Conservation (phyloP, 805 yeast genomes). For the Wickerhamomyces pijperi region DNA sequence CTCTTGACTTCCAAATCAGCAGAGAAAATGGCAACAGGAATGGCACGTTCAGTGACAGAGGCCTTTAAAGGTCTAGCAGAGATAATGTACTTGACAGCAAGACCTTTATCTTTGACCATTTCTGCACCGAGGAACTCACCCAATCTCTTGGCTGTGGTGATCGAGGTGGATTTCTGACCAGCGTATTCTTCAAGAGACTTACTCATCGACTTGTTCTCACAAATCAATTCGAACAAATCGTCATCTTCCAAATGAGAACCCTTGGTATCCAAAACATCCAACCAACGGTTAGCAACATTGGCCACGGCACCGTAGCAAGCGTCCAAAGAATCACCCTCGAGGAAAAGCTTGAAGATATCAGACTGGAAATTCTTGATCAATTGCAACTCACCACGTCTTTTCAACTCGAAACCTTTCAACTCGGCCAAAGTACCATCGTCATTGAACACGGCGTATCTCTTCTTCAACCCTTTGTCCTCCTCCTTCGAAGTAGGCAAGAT, state of each 20-base stretch:
- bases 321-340: conserved; percentile 73
- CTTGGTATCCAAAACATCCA: conserved; percentile 80
- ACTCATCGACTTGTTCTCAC: conserved; percentile 94
- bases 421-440: conserved; percentile 91
- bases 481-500: conserved; percentile 93
- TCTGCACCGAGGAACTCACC: conserved; percentile 94
- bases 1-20: conserved; percentile 65
- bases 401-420: conserved; percentile 91
- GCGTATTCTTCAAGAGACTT: conserved; percentile 84
- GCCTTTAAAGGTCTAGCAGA: conserved; percentile 73
- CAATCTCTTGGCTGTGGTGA: conserved; percentile 85
- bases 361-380: conserved; percentile 90
- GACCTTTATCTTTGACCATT: conserved; percentile 93
- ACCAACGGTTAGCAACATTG: conserved; percentile 87
- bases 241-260: conserved; percentile 87
- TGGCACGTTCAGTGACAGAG: conserved; percentile 92
- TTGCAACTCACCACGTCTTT: conserved; percentile 92
- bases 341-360: conserved; percentile 82
- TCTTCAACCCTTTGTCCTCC: conserved; percentile 93
- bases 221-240: conserved; percentile 86
- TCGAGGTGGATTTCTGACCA: conserved; percentile 84
- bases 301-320: conserved; percentile 86
- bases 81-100: conserved; percentile 89
- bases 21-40: conserved; percentile 92
- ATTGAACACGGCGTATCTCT: conserved; percentile 94